These are phyloP conservation scores for Sugiyamaella valdiviana DNA, from an alignment of 805 yeast species.

Conservation along the genomic window DNA sequence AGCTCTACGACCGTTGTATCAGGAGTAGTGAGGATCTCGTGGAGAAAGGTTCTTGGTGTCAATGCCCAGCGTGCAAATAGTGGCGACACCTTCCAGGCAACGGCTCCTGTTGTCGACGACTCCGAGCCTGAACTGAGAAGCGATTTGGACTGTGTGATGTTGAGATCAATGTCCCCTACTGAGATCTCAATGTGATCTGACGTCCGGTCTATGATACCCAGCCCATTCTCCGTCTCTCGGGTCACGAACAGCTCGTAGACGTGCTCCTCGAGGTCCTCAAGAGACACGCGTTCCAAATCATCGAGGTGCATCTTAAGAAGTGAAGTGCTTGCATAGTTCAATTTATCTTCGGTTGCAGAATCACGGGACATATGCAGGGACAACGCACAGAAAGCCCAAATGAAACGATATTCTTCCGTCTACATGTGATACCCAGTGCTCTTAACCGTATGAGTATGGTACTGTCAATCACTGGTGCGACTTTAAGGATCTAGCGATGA, in stretches of 20 bases:
- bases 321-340: not conserved
- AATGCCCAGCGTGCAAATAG: slow-evolving; percentile 49
- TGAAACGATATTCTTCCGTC: too few species aligned
- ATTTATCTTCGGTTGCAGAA: too few species aligned
- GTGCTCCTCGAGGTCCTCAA: slow-evolving; percentile 26
- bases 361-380: too few species aligned
- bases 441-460: too few species aligned
- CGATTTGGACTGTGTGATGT: slow-evolving; percentile 16
- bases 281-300: slow-evolving; percentile 10
- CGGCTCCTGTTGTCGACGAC: slow-evolving; percentile 51
- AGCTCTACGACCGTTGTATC: slow-evolving; percentile 43
- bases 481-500: too few species aligned
- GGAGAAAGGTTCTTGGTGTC: slow-evolving; percentile 8
- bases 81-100: slow-evolving; percentile 52
- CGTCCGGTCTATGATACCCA: slow-evolving; percentile 26
- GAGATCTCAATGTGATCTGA: slow-evolving; percentile 15
- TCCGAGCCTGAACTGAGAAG: slow-evolving; percentile 15
- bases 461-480: too few species aligned
- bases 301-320: not conserved
- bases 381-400: too few species aligned
- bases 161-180: slow-evolving; percentile 19
- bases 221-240: slow-evolving; percentile 15
- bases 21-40: slow-evolving; percentile 3
- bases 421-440: too few species aligned
- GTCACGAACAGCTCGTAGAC: slow-evolving; percentile 26